Evolutionary conservation across 2,329 filamentous ascomycete genomes (phyloP), one percentile per base, ranked within the genome.

Genomic region (Ophiocordyceps camponoti-saundersi): DNA sequence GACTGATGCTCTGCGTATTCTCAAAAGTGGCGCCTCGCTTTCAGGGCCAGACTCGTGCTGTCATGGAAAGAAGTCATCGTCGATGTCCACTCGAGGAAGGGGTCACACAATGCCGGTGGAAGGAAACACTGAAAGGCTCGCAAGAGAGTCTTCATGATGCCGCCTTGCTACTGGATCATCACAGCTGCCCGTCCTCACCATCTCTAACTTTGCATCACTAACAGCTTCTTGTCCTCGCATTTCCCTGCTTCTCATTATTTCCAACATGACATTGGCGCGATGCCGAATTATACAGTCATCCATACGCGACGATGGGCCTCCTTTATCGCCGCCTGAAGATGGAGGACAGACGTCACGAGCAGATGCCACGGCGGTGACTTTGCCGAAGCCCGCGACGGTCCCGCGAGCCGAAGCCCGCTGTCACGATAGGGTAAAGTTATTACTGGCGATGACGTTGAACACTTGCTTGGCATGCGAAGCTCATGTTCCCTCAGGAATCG

Each of bases 1-100:
- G 50, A 55, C n/a, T 61, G 53, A 58, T 42, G 6, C 6, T 6
- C 8, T n/a, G 7, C 12, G 16, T 22, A 21, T 8, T 29, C n/a
- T 29, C 22, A 8, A 26, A 16, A 30, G 18, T 8, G 29, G 18
- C 36, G 8, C 4, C 11, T 20, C n/a, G 36, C 36, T 20, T n/a
- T 8, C 20, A 2, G 7, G 12, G 36, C 36, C 16, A 40, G 36
- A 40, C 36, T 40, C 36, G 36, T 40, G 3, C 32, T n/a, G 32
- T 34, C 32, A 34, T 13, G 13, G 32, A 34, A 20, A 40, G 36
- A 40, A 40, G 29, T 10, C n/a, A 34, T n/a, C 15, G n/a, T 18
- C 18, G 30, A 12, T 16, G 8, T 29, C 26, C 11, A 10, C 26
- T 29, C 8, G 7, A 29, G 26, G 16, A 43, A 16, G 16, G 20